Evolutionary conservation across 2,329 filamentous ascomycete species (phyloP), one percentile per base, ranked within the genome.

Genomic region (Trematosphaeria pertusa): DNA sequence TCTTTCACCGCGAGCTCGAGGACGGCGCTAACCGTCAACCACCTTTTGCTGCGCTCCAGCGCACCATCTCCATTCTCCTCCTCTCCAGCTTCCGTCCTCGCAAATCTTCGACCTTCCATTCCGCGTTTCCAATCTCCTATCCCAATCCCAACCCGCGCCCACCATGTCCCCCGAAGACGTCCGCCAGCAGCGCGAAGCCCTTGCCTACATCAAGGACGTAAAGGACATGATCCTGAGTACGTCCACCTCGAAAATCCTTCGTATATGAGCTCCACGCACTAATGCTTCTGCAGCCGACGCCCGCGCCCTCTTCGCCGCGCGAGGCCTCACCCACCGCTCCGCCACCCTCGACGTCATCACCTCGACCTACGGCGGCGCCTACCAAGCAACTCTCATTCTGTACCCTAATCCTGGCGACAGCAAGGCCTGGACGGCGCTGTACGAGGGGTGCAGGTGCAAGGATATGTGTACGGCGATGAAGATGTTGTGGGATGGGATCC

Each of bases 151-250:
- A n/a, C n/a, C n/a, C 28, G 11, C 28, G 12, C 5, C 28, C 28
- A 12, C 5, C 5, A 41, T 41, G 38, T 20, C 38, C 14, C 38
- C 38, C 28, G 30, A 35, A 42, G 28, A 42, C 5, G n/a, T 42
- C 18, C 30, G 19, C 14, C 1, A 42, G 26, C 39, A 42, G 28
- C n/a, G 39, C 30, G 39, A 34, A 6, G 26, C 19, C 30, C 17
- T 42, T 2, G 30, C 39, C 12, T 42, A 42, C 18, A 24, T 42
- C 14, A 34, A 35, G 12, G 30, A 35, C n/a, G 39, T 34, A 7
- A 42, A 42, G 18, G 30, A 5, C 1, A 22, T 42, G 39, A 42
- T 42, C 18, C 4, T 42, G 5, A 33, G 39, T 42, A 41, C 26
- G 15, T 26, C 20, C n/a, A 10, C 21, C 28, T 19, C 28, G 15